These are phyloP conservation scores for Ilex aquifolium DNA, from an alignment of 257 asterid genomes.

Conservation along the genomic window DNA sequence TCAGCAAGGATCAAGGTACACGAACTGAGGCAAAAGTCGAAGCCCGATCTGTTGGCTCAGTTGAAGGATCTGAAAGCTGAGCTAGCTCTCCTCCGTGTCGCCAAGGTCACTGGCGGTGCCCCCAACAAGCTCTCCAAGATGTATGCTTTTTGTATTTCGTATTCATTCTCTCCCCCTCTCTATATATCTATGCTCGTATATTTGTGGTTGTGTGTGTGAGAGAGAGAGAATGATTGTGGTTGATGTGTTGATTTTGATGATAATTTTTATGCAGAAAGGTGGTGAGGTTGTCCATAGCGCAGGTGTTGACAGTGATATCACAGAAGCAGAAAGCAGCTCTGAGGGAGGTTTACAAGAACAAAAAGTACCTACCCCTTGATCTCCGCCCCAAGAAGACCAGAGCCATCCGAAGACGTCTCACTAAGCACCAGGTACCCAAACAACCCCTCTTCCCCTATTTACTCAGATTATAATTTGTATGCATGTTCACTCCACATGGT, in stretches of 20 bases:
- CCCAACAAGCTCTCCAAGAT: slow-evolving; percentile 52
- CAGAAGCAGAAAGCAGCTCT: slow-evolving; percentile 68
- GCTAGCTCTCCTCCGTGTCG: slow-evolving; percentile 62
- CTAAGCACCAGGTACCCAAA: slow-evolving; percentile 57
- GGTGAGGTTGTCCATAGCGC: slow-evolving; percentile 66
- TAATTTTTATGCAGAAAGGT: slow-evolving; percentile 29
- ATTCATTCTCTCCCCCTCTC: no score
- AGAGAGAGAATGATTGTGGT: no score
- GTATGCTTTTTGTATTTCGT: neutral
- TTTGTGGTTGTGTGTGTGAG: no score
- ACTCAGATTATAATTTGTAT: no score
- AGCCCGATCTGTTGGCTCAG: slow-evolving; percentile 55
- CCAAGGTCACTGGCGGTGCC: slow-evolving; percentile 56
- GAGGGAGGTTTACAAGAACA: slow-evolving; percentile 61
- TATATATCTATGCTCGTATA: no score
- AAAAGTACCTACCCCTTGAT: slow-evolving; percentile 68
- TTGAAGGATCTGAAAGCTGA: slow-evolving; percentile 75
- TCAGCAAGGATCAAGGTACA: slow-evolving; percentile 71
- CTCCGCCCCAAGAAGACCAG: slow-evolving; percentile 81
- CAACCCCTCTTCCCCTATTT: neutral
- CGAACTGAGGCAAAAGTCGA: slow-evolving; percentile 57
- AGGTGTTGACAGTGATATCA: slow-evolving; percentile 68
- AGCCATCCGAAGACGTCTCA: slow-evolving; percentile 73
- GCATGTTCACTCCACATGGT: no score
- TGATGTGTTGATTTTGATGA: neutral